Percentiles rank a stretch among this genome's conserved stretches.
Evolutionary conservation across 2,329 filamentous ascomycete species (phyloP).

Genomic region (Laburnicola sp.): DNA sequence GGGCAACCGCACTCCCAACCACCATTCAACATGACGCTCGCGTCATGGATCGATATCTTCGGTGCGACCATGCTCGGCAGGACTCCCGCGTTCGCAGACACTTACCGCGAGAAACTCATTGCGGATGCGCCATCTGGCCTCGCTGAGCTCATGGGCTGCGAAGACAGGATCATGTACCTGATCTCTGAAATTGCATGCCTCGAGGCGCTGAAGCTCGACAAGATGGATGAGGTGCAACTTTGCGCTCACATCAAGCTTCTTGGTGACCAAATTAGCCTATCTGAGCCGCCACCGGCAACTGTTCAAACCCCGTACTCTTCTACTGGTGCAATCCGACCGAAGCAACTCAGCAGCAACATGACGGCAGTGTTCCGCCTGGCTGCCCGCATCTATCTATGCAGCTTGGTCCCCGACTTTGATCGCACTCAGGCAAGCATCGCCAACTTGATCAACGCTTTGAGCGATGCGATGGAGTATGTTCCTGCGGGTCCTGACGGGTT

Average conservation of each 20-base stretch:
- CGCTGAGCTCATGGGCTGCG: slow-evolving; percentile 93
- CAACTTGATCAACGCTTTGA: slow-evolving; percentile 76
- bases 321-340: slow-evolving; percentile 76
- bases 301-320: slow-evolving; percentile 57
- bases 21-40: slow-evolving; percentile 93
- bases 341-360: slow-evolving; percentile 84
- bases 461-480: slow-evolving; percentile 76
- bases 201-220: slow-evolving; percentile 76
- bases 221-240: slow-evolving; percentile 81
- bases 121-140: slow-evolving; percentile 68
- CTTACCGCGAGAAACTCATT: slow-evolving; percentile 93
- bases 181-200: slow-evolving; percentile 97
- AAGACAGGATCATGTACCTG: slow-evolving; percentile 95
- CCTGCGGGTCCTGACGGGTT: slow-evolving; percentile 80
- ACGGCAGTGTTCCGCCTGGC: slow-evolving; percentile 88
- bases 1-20: slow-evolving; percentile 64
- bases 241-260: slow-evolving; percentile 90
- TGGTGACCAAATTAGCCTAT: slow-evolving; percentile 81
- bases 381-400: slow-evolving; percentile 95
- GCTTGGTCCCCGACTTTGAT: slow-evolving; percentile 84
- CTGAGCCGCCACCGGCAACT: slow-evolving; percentile 61
- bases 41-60: slow-evolving; percentile 95
- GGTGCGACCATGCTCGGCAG: slow-evolving; percentile 89
- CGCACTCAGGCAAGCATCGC: slow-evolving; percentile 73
- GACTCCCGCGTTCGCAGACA: slow-evolving; percentile 85